A percentile compares a stretch with the other conserved stretches of the same genome.
These are phyloP conservation scores for Trypanosomatidae sp. DNA, from an alignment of 208 protist genomes.

Conservation along the genomic window DNA sequence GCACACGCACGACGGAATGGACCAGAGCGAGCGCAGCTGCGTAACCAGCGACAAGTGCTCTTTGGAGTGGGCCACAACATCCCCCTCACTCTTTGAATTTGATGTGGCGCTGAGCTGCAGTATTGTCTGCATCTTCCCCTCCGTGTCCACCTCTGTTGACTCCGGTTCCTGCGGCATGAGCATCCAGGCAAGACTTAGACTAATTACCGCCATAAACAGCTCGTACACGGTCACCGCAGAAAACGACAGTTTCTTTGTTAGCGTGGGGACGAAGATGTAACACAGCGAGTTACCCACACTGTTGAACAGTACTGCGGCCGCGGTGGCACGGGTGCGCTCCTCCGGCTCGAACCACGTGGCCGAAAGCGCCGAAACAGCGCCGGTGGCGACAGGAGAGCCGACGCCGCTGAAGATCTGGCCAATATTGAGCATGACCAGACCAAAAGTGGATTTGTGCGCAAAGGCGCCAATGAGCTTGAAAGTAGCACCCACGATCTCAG, in stretches of 20 bases:
- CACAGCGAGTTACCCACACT: slow-evolving; percentile 79
- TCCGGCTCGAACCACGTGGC: slow-evolving; percentile 81
- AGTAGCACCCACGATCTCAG: slow-evolving; percentile 62
- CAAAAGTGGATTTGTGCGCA: slow-evolving; percentile 35
- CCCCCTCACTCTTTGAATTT: slow-evolving; percentile 2
- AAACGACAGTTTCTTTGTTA: slow-evolving; percentile 57
- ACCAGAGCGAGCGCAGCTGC: slow-evolving; percentile 60
- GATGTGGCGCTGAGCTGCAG: neutral
- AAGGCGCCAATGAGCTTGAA: slow-evolving; percentile 68
- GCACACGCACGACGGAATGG: slow-evolving; percentile 67
- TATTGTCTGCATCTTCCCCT: slow-evolving; percentile 6
- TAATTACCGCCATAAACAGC: slow-evolving; percentile 53
- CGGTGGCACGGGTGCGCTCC: slow-evolving; percentile 82
- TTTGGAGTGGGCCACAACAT: slow-evolving; percentile 25
- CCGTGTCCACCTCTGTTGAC: slow-evolving; percentile 1
- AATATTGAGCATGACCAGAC: slow-evolving; percentile 71
- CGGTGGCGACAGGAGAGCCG: slow-evolving; percentile 83
- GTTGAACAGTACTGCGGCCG: slow-evolving; percentile 80
- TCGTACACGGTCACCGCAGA: slow-evolving; percentile 72
- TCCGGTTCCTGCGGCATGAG: slow-evolving; percentile 58
- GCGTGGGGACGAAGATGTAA: slow-evolving; percentile 71
- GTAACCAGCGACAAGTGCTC: slow-evolving; percentile 45
- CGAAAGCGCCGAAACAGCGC: slow-evolving; percentile 77
- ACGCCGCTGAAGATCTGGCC: slow-evolving; percentile 86
- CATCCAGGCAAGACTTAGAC: slow-evolving; percentile 48